Evolutionary conservation across 352 stramenopile genomes (phyloP), one percentile per base, ranked within the genome.

Genomic region (Pythium guiyangense): DNA sequence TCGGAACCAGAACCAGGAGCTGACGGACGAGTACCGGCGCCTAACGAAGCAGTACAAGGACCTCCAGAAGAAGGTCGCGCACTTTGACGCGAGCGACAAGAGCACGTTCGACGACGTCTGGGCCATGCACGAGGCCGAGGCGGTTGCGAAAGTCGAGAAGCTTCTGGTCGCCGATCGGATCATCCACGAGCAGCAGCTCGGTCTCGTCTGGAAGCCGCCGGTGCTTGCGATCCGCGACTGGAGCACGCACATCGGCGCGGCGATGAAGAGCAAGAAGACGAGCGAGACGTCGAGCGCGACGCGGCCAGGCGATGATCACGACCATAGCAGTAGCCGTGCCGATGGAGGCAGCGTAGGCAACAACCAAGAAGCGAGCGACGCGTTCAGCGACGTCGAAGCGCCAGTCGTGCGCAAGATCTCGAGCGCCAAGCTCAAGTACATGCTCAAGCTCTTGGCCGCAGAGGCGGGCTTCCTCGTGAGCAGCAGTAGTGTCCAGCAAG

Each of bases 31-130:
- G 62, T 98, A 97, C 47, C 77, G 84, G 2, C 80, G 89, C 18
- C 77, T 98, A 54, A 98, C 93, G 9, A 97, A 97, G 70, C 89
- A 98, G 63, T 98, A 98, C 75, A 95, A 96, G 45, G 94, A 98
- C 46, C 64, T 98, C 40, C 94, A 98, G 61, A 90, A 80, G 56
- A 98, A 98, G 64, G 97, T 96, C 48, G 74, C 84, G 20, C 94
- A 98, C 69, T 98, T 98, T 61, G 88, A 97, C 52, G 53, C 87
- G 10, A 84, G 83, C 42, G 94, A 98, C 68, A 76, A 77, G 50
- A 79, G 73, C 48, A 96, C 87, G 39, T 97, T 86, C 60, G 79
- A 96, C 26, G 76, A 96, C 42, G 81, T 98, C 3, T 96, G 90
- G 86, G 62, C 57, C n/a, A 97, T 97, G 92, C 92, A 98, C 63